Percentiles rank a stretch among this genome's conserved stretches.
Evolutionary conservation across 192 early-diverging fungal species (phyloP).

Genomic region (Backusella macrospora): DNA sequence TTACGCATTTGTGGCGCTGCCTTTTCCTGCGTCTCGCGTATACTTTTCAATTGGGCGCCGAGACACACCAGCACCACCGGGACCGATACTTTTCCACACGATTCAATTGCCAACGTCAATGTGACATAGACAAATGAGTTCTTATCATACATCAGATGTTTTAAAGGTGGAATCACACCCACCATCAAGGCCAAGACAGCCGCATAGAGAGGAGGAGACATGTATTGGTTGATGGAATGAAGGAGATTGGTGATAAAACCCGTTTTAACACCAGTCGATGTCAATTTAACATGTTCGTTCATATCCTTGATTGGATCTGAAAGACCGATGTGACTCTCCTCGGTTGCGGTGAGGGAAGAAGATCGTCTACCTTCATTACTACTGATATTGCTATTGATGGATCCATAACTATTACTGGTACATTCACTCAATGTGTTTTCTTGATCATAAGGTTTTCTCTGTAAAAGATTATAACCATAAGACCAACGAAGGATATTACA

Average conservation of each 20-base stretch:
- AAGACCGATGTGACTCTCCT: not conserved
- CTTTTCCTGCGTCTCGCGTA: conserved; percentile 18
- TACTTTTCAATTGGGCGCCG: conserved; percentile 62
- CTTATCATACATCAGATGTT: conserved; percentile 61
- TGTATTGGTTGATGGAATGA: conserved; percentile 30
- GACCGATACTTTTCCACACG: conserved; percentile 74
- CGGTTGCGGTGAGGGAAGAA: not conserved
- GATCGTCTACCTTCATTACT: conserved; percentile 17
- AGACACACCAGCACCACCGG: conserved; percentile 78
- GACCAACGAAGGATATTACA: conserved; percentile 81
- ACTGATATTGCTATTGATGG: conserved; percentile 12
- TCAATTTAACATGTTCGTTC: not conserved
- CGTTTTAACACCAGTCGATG: not conserved
- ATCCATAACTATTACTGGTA: not conserved
- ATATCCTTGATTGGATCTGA: not conserved
- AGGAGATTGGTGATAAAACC: not conserved
- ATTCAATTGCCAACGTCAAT: conserved; percentile 69
- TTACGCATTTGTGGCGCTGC: conserved; percentile 9
- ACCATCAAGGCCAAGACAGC: conserved; percentile 67
- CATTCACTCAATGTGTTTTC: not conserved
- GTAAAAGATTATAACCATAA: conserved; percentile 68
- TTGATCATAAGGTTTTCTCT: conserved; percentile 39
- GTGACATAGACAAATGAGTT: conserved; percentile 53
- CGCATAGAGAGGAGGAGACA: conserved; percentile 77
- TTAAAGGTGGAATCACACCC: conserved; percentile 61